Evolutionary conservation across 2,329 filamentous ascomycete species (phyloP).

Genomic region (Verticillium albo-atrum): DNA sequence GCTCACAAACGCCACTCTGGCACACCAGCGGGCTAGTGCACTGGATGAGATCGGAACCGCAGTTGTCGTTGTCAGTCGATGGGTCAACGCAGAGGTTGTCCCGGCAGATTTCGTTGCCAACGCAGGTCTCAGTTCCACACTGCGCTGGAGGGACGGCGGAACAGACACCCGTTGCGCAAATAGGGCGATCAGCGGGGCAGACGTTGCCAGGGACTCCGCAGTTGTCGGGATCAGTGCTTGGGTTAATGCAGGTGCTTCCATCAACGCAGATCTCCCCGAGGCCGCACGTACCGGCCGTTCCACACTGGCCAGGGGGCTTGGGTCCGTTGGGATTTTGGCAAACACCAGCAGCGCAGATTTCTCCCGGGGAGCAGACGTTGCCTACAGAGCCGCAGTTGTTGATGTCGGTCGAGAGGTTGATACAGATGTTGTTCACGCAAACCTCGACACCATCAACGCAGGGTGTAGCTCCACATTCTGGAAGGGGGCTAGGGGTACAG

Average conservation of each 20-base stretch:
- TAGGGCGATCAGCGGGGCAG: background rate
- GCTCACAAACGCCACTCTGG: background rate
- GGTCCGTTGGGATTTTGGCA: background rate
- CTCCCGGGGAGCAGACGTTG: background rate
- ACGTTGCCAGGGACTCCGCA: background rate
- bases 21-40: background rate
- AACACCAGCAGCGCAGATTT: background rate
- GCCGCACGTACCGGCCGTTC: background rate
- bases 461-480: background rate
- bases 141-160: background rate
- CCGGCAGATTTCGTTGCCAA: background rate
- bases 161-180: background rate
- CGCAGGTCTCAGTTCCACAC: background rate
- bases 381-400: background rate
- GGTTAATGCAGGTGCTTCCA: background rate
- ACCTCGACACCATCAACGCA: background rate
- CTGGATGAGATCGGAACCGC: background rate
- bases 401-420: background rate
- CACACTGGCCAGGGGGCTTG: background rate
- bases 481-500: background rate
- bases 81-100: background rate
- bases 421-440: background rate
- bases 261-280: background rate
- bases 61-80: background rate
- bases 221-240: background rate